Conservation (phyloP, 2,329 filamentous ascomycete species). For the Talaromyces sp. region DNA sequence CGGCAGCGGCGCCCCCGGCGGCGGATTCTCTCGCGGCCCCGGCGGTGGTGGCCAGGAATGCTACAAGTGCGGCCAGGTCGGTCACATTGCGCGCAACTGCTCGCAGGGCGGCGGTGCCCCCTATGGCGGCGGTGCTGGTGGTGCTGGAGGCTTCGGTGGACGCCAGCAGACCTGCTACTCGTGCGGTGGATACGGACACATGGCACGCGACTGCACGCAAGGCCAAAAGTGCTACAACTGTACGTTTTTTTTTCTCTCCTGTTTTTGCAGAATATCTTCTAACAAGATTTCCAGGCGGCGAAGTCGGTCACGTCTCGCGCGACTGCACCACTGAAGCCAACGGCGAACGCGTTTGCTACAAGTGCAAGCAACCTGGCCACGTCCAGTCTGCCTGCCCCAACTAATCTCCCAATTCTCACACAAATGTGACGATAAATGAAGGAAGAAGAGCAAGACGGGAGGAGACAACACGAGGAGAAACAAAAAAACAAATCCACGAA, state of each 20-base stretch:
- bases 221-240: conserved; percentile 99
- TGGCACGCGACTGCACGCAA: conserved; percentile 97
- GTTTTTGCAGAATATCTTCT: background rate
- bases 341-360: conserved; percentile 97
- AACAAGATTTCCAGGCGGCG: conserved; percentile 51
- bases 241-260: conserved; percentile 31
- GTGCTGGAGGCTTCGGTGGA: conserved; percentile 41
- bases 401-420: conserved; percentile 42
- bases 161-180: conserved; percentile 90
- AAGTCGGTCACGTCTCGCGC: conserved; percentile 90
- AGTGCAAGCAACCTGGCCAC: conserved; percentile 82
- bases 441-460: background rate
- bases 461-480: background rate
- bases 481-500: background rate
- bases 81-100: conserved; percentile 80
- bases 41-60: conserved; percentile 62
- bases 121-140: conserved; percentile 38
- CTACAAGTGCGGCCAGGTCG: conserved; percentile 97
- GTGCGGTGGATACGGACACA: conserved; percentile 94
- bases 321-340: conserved; percentile 93
- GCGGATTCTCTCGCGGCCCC: conserved; percentile 7
- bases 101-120: conserved; percentile 49
- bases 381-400: conserved; percentile 92
- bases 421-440: background rate
- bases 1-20: conserved; percentile 18